These are phyloP conservation scores for Scheffersomyces stipitis DNA, from an alignment of 805 yeast genomes.

Conservation along the genomic window DNA sequence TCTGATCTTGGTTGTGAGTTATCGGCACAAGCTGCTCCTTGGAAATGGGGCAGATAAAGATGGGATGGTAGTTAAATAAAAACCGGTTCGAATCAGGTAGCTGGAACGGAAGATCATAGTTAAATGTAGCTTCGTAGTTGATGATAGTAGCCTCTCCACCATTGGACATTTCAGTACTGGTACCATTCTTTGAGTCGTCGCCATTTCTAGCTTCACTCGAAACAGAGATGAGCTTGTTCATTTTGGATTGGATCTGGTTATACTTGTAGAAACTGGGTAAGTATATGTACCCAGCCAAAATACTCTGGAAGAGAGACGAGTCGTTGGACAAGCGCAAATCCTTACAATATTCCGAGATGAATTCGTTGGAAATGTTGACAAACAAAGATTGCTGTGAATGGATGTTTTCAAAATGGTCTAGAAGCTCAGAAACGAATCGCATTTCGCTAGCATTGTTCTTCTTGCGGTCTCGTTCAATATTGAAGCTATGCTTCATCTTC, in stretches of 20 bases:
- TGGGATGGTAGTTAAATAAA: slow-evolving; percentile 42
- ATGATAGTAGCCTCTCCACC: background rate
- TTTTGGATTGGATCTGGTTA: slow-evolving; percentile 33
- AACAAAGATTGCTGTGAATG: slow-evolving; percentile 30
- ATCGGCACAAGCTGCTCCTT: slow-evolving; percentile 43
- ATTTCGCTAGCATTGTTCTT: slow-evolving; percentile 18
- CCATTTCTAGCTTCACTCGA: slow-evolving; percentile 1
- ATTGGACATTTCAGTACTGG: background rate
- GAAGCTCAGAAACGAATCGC: slow-evolving; percentile 30
- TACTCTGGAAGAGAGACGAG: slow-evolving; percentile 40
- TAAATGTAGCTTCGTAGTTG: slow-evolving; percentile 17
- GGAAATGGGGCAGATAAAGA: slow-evolving; percentile 46
- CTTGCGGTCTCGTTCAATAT: slow-evolving; percentile 13
- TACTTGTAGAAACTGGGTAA: slow-evolving; percentile 44
- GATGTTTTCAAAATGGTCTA: slow-evolving; percentile 29
- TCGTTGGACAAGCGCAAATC: slow-evolving; percentile 38
- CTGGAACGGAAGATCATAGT: slow-evolving; percentile 41
- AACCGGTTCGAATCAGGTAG: slow-evolving; percentile 40
- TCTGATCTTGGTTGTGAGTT: slow-evolving; percentile 8
- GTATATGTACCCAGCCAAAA: slow-evolving; percentile 40
- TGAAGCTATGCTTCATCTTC: slow-evolving; percentile 24
- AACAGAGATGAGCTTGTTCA: slow-evolving; percentile 14
- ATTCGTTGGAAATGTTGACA: slow-evolving; percentile 36
- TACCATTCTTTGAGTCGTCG: background rate
- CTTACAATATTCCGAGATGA: slow-evolving; percentile 39